Base-by-base conservation (phyloP, 371 early-diverging fungal genomes). In the Phascolomyces articulosus region DNA sequence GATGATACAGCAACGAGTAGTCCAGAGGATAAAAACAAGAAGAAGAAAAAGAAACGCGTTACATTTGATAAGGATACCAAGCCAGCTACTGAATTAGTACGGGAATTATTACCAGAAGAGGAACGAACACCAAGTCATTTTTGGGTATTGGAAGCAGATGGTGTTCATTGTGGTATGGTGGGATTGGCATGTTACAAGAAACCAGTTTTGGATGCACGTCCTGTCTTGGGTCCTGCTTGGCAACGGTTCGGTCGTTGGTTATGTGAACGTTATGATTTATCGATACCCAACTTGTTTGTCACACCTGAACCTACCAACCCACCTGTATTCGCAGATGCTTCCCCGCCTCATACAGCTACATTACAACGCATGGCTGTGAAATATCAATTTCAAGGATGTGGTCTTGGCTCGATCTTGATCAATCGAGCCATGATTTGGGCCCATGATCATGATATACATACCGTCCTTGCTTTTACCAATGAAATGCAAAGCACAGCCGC, bases 91-190 rank as follows among this genome's bases (percentile, higher is more conserved):
- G 73, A 72, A 54, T 27, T 71, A 13, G 72, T 85, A 59, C 78
- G 81, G 53, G 56, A 61, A 47, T 63, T 62, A 68, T 72, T 70
- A 40, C 65, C 73, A 4, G 62, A 69, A 18, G 26, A 62, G 1
- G 75, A 78, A 40, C 73, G 66, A 16, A 70, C 72, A 2, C 69
- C 73, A 16, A 76, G 80, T 27, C 77, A 78, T 56, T 80, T 83
- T 54, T 83, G 83, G 83, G 78, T 83, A 1, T 66, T 83, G 7
- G 55, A 68, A 7, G 55, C 77, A 64, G 75, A 80, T 44, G 69
- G 69, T 41, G 55, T 63, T 28, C 62, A 67, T 2, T 75, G 74
- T 63, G 83, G 78, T 21, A 80, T 78, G 64, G 66, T 83, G n/a
- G 83, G 75, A 13, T 54, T 81, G 24, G 66, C 68, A 2, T 63